A percentile compares a stretch with the other conserved stretches of the same genome.
phyloP scores from a whole-genome alignment of 306 rosid species.

The Oxytropis ochrocephala region DNA sequence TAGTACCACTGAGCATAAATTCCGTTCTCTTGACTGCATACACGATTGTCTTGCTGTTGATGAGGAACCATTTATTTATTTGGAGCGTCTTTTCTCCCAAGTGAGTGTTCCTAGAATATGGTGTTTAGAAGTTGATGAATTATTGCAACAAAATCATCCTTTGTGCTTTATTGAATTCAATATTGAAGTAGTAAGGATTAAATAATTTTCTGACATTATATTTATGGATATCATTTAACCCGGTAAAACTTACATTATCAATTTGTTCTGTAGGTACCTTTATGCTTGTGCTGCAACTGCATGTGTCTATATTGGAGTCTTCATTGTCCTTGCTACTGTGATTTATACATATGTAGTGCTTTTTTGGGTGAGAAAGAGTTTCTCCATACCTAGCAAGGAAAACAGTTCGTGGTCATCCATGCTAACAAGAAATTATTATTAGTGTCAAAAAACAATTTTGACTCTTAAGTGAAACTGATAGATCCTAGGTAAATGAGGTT shows the following conservation, averaged over 20 bases:
- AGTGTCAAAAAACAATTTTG: constrained; percentile 6
- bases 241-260: constrained; percentile 1
- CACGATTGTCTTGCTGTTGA: constrained; percentile 65
- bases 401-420: constrained; percentile 14
- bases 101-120: constrained; percentile 47
- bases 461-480: constrained; percentile 6
- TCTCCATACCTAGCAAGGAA: constrained; percentile 17
- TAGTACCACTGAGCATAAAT: constrained; percentile 71
- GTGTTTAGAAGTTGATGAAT: constrained; percentile 6
- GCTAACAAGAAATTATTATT: neutral
- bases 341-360: constrained; percentile 50
- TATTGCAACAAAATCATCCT: neutral
- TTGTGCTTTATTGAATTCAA: neutral
- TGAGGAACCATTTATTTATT: constrained; percentile 92
- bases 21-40: constrained; percentile 57
- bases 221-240: constrained; percentile 6
- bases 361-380: constrained; percentile 33
- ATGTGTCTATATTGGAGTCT: constrained; percentile 57
- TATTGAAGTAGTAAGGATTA: neutral
- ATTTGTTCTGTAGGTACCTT: constrained; percentile 54
- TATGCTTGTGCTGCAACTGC: constrained; percentile 67
- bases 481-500: too few relatives aligned
- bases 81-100: constrained; percentile 98
- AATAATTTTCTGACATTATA: neutral
- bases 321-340: constrained; percentile 53